Conservation (phyloP, 306 rosid species). For the Gleditsia sinensis region DNA sequence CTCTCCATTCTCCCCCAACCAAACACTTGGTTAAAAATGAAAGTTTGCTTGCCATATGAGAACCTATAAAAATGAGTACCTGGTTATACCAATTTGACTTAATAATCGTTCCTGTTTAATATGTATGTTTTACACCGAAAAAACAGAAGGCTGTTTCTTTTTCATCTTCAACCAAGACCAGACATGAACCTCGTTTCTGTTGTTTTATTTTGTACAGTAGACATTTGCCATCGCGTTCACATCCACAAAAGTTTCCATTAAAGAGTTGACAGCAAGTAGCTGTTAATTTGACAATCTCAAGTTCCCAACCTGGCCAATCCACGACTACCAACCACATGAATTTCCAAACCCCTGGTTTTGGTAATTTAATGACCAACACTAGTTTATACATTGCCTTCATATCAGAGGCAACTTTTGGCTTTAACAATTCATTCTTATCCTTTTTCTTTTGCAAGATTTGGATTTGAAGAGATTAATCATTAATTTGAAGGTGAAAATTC, state of each 20-base stretch:
- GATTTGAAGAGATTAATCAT: background rate
- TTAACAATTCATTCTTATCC: slow-evolving; percentile 43
- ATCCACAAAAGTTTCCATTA: slow-evolving; percentile 23
- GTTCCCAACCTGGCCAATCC: slow-evolving; percentile 29
- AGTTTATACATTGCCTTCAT: slow-evolving; percentile 24
- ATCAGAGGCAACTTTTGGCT: slow-evolving; percentile 39
- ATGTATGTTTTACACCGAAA: slow-evolving; percentile 1
- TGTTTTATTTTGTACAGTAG: slow-evolving; percentile 1
- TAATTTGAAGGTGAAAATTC: background rate
- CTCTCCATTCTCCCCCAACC: no score
- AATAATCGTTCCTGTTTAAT: background rate
- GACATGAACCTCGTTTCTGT: slow-evolving; percentile 37
- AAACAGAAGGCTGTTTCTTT: background rate
- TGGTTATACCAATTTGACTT: background rate
- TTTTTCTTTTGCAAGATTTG: slow-evolving; percentile 15
- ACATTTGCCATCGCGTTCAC: slow-evolving; percentile 22
- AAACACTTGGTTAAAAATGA: no score
- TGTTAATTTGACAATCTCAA: slow-evolving; percentile 43
- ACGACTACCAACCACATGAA: slow-evolving; percentile 37
- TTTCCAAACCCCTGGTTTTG: no score
- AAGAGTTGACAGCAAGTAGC: slow-evolving; percentile 32
- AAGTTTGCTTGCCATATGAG: background rate
- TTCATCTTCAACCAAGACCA: slow-evolving; percentile 21
- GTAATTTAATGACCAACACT: no score
- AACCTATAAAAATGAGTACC: background rate